phyloP scores from a whole-genome alignment of 2,329 filamentous ascomycete species.

The Rhynchosporium agropyri region DNA sequence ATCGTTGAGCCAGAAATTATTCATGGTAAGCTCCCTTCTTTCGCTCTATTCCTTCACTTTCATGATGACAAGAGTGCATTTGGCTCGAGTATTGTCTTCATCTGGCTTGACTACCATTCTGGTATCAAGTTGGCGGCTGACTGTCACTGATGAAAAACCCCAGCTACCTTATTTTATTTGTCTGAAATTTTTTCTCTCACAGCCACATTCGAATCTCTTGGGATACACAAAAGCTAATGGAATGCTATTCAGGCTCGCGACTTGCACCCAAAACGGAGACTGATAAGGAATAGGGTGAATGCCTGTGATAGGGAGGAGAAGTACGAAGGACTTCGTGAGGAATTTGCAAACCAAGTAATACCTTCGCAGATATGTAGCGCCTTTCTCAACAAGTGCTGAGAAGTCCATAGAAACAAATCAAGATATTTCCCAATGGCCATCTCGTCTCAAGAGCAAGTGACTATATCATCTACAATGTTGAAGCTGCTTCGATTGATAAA shows the following conservation, averaged over 20 bases:
- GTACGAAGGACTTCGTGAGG: conserved; percentile 75
- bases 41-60: conserved; percentile 31
- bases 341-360: conserved; percentile 87
- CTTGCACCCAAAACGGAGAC: conserved; percentile 28
- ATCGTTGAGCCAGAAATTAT: conserved; percentile 35
- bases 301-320: conserved; percentile 93
- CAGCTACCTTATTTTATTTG: conserved; percentile 92
- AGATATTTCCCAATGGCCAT: conserved; percentile 92
- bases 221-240: conserved; percentile 36
- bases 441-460: conserved; percentile 94
- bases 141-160: conserved; percentile 98
- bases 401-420: conserved; percentile 71
- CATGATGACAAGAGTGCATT: conserved; percentile 99
- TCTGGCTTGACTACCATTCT: conserved; percentile 72
- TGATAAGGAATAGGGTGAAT: conserved; percentile 69
- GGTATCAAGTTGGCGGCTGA: conserved; percentile 62
- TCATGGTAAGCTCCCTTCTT: conserved; percentile 36
- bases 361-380: conserved; percentile 46
- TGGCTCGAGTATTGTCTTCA: conserved; percentile 95
- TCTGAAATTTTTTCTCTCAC: conserved; percentile 65
- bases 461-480: conserved; percentile 98
- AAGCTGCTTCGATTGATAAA: conserved; percentile 84
- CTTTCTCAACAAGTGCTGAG: conserved; percentile 43
- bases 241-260: conserved; percentile 27
- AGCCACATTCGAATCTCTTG: conserved; percentile 18